phyloP scores from a whole-genome alignment of 371 early-diverging fungal genomes.

The Lichtheimia corymbifera region DNA sequence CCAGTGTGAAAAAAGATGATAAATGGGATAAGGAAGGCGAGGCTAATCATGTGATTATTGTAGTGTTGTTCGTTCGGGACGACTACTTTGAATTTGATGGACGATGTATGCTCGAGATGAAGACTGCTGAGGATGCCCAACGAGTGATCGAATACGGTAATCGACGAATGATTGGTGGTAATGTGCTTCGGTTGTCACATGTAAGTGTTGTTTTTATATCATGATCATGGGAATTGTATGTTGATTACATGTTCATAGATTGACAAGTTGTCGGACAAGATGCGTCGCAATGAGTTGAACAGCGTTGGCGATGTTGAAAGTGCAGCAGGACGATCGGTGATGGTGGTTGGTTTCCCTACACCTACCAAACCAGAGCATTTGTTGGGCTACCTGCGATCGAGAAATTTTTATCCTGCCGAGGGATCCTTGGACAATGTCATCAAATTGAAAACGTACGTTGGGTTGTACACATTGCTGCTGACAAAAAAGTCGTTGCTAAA shows the following conservation, averaged over 20 bases:
- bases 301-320: conserved; percentile 31
- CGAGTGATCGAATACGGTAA: conserved; percentile 38
- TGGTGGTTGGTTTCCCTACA: conserved; percentile 35
- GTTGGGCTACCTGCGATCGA: conserved; percentile 36
- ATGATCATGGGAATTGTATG: background rate
- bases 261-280: conserved; percentile 12
- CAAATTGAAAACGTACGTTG: conserved; percentile 39
- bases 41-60: background rate
- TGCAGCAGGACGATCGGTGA: conserved; percentile 43
- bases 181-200: conserved; percentile 27
- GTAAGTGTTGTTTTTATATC: conserved; percentile 23
- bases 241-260: conserved; percentile 13
- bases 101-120: conserved; percentile 37
- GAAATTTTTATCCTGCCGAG: conserved; percentile 44
- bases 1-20: background rate
- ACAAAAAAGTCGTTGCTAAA: background rate
- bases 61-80: conserved; percentile 44
- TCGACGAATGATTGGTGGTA: conserved; percentile 41
- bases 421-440: conserved; percentile 34
- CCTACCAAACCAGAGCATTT: conserved; percentile 29
- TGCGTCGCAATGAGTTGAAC: conserved; percentile 30
- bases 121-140: conserved; percentile 29
- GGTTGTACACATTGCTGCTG: background rate
- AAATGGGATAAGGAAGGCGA: background rate
- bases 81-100: conserved; percentile 36